Evolutionary conservation across 2,329 filamentous ascomycete genomes (phyloP).

Genomic region (Epicoccum nigrum): DNA sequence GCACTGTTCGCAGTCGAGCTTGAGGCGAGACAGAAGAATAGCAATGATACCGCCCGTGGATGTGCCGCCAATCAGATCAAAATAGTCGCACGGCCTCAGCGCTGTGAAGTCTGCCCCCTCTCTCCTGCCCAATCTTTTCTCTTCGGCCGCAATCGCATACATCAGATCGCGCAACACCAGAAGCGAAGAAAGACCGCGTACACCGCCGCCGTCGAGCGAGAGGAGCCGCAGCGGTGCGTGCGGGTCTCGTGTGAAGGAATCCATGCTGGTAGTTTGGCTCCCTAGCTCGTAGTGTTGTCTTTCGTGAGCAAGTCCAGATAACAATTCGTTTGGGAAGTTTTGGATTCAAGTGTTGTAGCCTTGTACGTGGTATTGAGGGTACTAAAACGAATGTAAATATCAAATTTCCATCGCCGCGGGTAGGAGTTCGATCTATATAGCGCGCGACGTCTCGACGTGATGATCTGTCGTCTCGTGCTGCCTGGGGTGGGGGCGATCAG

Average conservation of each 20-base stretch:
- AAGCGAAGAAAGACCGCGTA: constrained; percentile 4
- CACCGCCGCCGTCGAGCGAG: constrained; percentile 5
- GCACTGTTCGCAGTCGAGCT: constrained; percentile 46
- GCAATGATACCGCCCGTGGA: constrained; percentile 51
- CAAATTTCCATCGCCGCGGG: background rate
- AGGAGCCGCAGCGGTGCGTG: background rate
- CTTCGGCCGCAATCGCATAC: constrained; percentile 47
- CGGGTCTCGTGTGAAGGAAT: background rate
- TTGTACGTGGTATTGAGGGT: too few relatives aligned
- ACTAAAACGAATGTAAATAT: too few relatives aligned
- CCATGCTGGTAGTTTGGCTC: background rate
- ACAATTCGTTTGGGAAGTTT: background rate
- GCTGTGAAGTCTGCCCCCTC: constrained; percentile 32
- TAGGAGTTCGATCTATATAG: background rate
- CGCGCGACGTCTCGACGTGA: background rate
- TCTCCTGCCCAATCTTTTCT: constrained; percentile 44
- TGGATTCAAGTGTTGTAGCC: background rate
- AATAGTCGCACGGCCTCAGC: constrained; percentile 49
- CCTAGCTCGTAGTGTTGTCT: background rate
- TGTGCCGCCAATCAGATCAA: constrained; percentile 50
- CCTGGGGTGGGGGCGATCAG: background rate
- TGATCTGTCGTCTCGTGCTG: background rate
- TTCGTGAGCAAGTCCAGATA: background rate
- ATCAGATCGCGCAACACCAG: constrained; percentile 50
- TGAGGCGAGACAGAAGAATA: constrained; percentile 47